phyloP scores from a whole-genome alignment of 805 yeast species.

The Pichia gijzeniarum region DNA sequence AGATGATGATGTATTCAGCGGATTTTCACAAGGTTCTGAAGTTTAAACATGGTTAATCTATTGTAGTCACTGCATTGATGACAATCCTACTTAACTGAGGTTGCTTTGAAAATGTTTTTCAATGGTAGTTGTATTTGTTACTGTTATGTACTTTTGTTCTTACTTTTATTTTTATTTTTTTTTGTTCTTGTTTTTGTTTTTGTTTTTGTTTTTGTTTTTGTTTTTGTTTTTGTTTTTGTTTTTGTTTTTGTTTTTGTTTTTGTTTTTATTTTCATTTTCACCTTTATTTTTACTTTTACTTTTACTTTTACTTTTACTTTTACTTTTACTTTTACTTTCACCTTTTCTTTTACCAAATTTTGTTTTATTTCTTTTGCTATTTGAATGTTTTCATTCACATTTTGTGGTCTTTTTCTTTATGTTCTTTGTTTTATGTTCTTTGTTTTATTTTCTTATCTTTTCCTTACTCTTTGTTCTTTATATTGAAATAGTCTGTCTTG shows the following conservation, averaged over 20 bases:
- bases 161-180: not conserved
- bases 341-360: not conserved
- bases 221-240: not conserved
- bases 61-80: too few relatives aligned
- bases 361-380: not conserved
- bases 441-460: too few relatives aligned
- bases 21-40: slow-evolving; percentile 41
- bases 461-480: too few relatives aligned
- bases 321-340: not conserved
- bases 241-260: not conserved
- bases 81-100: not conserved
- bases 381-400: too few relatives aligned
- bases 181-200: not conserved
- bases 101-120: not conserved
- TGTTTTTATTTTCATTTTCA: not conserved
- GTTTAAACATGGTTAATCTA: slow-evolving; percentile 4
- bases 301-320: not conserved
- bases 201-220: not conserved
- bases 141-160: not conserved
- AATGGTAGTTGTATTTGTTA: not conserved
- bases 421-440: too few relatives aligned
- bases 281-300: not conserved
- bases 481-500: not conserved
- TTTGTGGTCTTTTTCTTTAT: too few relatives aligned
- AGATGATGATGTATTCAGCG: slow-evolving; percentile 33